phyloP scores from a whole-genome alignment of 805 yeast species.

The Candida nonsorbophila region DNA sequence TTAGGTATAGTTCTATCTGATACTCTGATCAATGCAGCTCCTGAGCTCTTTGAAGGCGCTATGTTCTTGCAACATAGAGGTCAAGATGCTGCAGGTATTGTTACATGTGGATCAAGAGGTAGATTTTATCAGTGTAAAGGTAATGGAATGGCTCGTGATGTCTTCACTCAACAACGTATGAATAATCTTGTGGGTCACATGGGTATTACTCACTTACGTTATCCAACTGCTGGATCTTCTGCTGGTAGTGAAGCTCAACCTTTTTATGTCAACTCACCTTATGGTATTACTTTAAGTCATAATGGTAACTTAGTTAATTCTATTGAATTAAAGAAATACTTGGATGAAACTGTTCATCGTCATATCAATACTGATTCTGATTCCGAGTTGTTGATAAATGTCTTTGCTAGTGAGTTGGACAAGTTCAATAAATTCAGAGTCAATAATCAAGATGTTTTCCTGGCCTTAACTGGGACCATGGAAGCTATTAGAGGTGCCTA shows the following conservation, averaged over 20 bases:
- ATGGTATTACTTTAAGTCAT: conserved; percentile 85
- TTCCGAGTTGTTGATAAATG: conserved; percentile 82
- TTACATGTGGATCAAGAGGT: conserved; percentile 91
- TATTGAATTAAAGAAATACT: conserved; percentile 62
- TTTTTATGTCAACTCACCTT: conserved; percentile 94
- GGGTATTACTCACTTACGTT: conserved; percentile 93
- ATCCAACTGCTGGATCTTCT: conserved; percentile 96
- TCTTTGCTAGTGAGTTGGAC: conserved; percentile 89
- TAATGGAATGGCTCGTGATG: conserved; percentile 98
- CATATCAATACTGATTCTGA: conserved; percentile 97
- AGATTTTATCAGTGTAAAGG: conserved; percentile 97
- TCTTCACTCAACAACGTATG: conserved; percentile 81
- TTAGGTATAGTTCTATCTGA: conserved; percentile 83
- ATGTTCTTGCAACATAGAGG: conserved; percentile 95
- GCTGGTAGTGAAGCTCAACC: conserved; percentile 98
- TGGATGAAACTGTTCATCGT: conserved; percentile 93
- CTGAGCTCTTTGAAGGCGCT: conserved; percentile 89
- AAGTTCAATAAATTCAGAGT: conserved; percentile 91
- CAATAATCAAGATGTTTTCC: conserved; percentile 81
- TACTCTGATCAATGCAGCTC: conserved; percentile 67
- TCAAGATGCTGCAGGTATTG: conserved; percentile 99
- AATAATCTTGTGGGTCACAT: conserved; percentile 79
- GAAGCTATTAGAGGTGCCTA: conserved; percentile 89
- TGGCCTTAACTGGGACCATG: conserved; percentile 80
- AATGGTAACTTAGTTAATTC: conserved; percentile 95